Base-by-base conservation (phyloP, 495 filamentous ascomycete genomes). In the Podospora australis region DNA sequence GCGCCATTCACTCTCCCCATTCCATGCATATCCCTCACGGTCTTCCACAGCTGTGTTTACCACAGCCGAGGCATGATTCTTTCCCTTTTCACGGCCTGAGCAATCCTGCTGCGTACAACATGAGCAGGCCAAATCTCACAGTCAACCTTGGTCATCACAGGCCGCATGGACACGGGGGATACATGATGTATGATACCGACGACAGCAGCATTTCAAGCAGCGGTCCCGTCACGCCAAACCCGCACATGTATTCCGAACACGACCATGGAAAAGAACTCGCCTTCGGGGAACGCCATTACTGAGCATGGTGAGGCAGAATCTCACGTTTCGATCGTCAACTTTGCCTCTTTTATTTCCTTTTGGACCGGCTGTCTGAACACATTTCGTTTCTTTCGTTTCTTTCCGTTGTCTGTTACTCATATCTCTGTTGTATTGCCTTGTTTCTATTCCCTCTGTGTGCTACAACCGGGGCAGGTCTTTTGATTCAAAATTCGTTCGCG, bases 121-220 rank as follows among this genome's bases (percentile, higher is more conserved):
- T 52, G 52, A 55, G 47, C 44, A 58, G 56, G 29, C 60, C 43
- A 24, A 53, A 24, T 40, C 48, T 36, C 39, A 46, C 42, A 25
- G 42, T 39, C 44, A 50, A 47, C 13, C 10, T 40, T 16, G 39
- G 46, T 19, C 20, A 38, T 4, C 64, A 55, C 11, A 57, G 62
- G 3, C 45, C 52, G 0, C 62, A 66, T 19, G n/a, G n/a, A n/a
- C 47, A 39, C 16, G 44, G 57, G 11, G 44, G 57, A 11, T 77
- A 75, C 47, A 71, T 68, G 17, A 65, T 70, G 53, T 75, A 69
- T 44, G 71, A 75, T 14, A 59, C 64, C 24, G 70, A 74, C n/a
- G 67, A 71, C 26, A 60, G 60, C 17, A 72, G 64, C 35, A 62
- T 71, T 23, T 24, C 59, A 1, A 62, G 65, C 26, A 68, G 64